Evolutionary conservation across 495 filamentous ascomycete genomes (phyloP), one percentile per base, ranked within the genome.

Genomic region (Tuber brumale): DNA sequence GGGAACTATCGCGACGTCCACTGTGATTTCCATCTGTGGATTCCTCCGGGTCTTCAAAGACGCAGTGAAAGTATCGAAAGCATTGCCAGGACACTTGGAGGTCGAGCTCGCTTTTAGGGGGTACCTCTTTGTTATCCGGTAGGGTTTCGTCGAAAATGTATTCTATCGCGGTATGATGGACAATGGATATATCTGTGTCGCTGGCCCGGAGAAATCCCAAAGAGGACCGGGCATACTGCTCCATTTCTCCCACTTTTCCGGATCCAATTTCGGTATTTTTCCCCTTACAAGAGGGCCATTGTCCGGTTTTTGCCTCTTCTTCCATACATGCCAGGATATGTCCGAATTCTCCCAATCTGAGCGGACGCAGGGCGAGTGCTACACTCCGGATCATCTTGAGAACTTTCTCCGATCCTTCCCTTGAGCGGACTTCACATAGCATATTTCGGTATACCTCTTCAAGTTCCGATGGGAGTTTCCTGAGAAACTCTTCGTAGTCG

Each of bases 1-100:
- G 0, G 6, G 21, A n/a, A 10, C 1, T n/a, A n/a, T 10, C 21
- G 21, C 10, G 2, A 8, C 8, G 21, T 3, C 21, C 21, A 0
- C 0, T 51, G 46, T 0, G 0, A 51, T 51, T 5, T 10, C 21
- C 3, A 0, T 14, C 14, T 0, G n/a, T 0, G 9, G 23, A 10
- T 61, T 61, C 10, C 51, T 14, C 19, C 2, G 1, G 27, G 14
- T 2, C 51, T 31, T 2, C 51, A 2, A 31, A 16, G 9, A 12
- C 23, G 6, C 0, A 0, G 12, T 61, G 10, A 31, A 61, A n/a
- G 51, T 61, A 31, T 3, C 2, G 51, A n/a, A 61, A 61, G 27
- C 51, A 61, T 9, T 31, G 3, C 51, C 51, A 61, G n/a, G 51
- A 61, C 5, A 61, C 3, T 16, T 1, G 5, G 12, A 61, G 3